Percentiles rank a stretch among this genome's conserved stretches.
Conservation (phyloP, 1,284 basidiomycete genomes). For the Austroboletus niveus region DNA sequence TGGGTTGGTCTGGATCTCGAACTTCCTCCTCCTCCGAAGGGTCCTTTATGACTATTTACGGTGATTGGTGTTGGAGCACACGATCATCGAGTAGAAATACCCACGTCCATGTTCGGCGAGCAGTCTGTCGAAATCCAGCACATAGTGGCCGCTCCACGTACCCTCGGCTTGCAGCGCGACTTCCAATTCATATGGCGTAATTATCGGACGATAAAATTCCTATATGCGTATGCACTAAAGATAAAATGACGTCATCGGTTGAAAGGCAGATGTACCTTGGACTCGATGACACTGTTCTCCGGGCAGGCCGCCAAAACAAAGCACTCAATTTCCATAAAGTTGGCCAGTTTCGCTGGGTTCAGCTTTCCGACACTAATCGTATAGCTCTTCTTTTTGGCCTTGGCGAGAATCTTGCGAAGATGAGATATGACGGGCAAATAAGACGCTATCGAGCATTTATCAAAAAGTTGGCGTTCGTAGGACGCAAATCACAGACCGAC, state of each 20-base stretch:
- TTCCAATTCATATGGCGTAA: slow-evolving; percentile 93
- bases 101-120: slow-evolving; percentile 40
- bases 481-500: slow-evolving; percentile 55
- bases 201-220: slow-evolving; percentile 89
- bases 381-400: slow-evolving; percentile 83
- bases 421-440: slow-evolving; percentile 82
- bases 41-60: slow-evolving; percentile 12
- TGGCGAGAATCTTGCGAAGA: slow-evolving; percentile 65
- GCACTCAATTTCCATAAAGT: slow-evolving; percentile 96
- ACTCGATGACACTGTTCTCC: slow-evolving; percentile 88
- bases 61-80: background rate
- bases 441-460: slow-evolving; percentile 47
- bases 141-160: slow-evolving; percentile 79
- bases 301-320: slow-evolving; percentile 95
- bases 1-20: slow-evolving; percentile 62
- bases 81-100: slow-evolving; percentile 1
- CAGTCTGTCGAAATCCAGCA: slow-evolving; percentile 77
- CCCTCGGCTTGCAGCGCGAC: slow-evolving; percentile 72
- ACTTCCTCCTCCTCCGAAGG: slow-evolving; percentile 25
- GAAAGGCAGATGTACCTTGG: slow-evolving; percentile 52
- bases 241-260: background rate
- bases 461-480: background rate
- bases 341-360: slow-evolving; percentile 93
- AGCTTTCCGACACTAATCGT: slow-evolving; percentile 95
- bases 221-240: slow-evolving; percentile 28